A percentile compares a stretch with the other conserved stretches of the same genome.
Conservation (phyloP, 306 rosid genomes). For the Datisca glomerata region DNA sequence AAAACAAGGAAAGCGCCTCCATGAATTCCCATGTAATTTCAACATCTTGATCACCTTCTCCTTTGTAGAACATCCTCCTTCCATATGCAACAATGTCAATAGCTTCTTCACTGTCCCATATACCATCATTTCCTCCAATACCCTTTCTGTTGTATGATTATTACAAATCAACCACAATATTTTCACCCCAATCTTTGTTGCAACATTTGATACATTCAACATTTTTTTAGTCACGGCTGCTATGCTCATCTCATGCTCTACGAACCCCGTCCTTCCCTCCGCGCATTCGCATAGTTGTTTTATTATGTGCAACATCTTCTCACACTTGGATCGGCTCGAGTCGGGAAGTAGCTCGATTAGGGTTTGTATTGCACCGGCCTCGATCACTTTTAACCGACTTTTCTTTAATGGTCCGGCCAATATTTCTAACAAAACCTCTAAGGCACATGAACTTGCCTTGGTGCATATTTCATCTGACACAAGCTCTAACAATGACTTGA, state of each 20-base stretch:
- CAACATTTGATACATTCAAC: conserved; percentile 21
- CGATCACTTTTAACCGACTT: conserved; percentile 27
- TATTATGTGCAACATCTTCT: conserved; percentile 21
- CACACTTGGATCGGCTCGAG: conserved; percentile 24
- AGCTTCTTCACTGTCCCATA: conserved; percentile 45
- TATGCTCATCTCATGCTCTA: conserved; percentile 40
- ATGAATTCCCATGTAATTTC: conserved; percentile 33
- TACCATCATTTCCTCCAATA: conserved; percentile 40
- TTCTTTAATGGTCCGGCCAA: conserved; percentile 24
- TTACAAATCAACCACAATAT: conserved; percentile 24
- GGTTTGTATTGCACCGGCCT: conserved; percentile 38
- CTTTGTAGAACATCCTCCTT: conserved; percentile 20
- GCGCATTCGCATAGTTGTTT: conserved; percentile 34
- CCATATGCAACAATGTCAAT: conserved; percentile 29
- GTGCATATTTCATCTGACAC: conserved; percentile 35
- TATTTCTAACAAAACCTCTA: conserved; percentile 29
- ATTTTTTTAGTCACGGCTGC: conserved; percentile 24
- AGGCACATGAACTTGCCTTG: conserved; percentile 28
- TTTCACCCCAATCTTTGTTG: conserved; percentile 36
- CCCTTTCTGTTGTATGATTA: conserved; percentile 24
- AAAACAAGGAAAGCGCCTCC: conserved; percentile 38
- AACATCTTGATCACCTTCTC: conserved; percentile 30
- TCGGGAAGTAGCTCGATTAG: conserved; percentile 38
- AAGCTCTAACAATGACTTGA: conserved; percentile 38
- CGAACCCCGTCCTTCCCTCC: conserved; percentile 38